Conservation (phyloP, 2,329 filamentous ascomycete species). For the Fusarium neocosmosporiellum region DNA sequence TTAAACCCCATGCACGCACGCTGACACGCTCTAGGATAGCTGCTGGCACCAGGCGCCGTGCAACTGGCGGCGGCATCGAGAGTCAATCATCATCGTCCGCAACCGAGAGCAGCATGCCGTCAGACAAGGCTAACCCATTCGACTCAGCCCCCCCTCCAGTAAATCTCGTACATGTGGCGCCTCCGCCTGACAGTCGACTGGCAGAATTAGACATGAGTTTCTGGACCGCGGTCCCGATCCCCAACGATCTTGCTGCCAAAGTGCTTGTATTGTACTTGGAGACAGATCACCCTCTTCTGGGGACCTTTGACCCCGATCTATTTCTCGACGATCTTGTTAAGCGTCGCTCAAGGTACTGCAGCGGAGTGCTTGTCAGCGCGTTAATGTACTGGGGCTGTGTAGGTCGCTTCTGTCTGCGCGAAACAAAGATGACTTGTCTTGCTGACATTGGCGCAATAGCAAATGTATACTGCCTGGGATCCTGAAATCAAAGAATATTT, state of each 20-base stretch:
- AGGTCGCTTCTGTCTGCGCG: background rate
- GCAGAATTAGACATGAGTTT: slow-evolving; percentile 43
- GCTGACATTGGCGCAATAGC: slow-evolving; percentile 12
- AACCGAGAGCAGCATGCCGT: too few species aligned
- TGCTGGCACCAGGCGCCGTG: too few species aligned
- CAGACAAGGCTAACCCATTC: too few species aligned
- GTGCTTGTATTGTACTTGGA: slow-evolving; percentile 52
- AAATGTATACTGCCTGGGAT: slow-evolving; percentile 21
- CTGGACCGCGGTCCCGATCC: slow-evolving; percentile 50
- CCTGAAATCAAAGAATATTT: background rate
- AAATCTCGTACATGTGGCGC: background rate
- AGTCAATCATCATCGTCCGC: too few species aligned
- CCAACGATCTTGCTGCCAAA: slow-evolving; percentile 45
- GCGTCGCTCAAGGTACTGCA: slow-evolving; percentile 16
- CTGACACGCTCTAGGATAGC: too few species aligned
- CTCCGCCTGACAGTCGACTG: slow-evolving; percentile 43
- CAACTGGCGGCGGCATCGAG: too few species aligned
- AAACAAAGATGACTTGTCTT: too few species aligned
- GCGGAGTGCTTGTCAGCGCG: slow-evolving; percentile 15
- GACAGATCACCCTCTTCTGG: slow-evolving; percentile 54
- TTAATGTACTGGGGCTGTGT: slow-evolving; percentile 33
- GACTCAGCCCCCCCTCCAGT: too few species aligned
- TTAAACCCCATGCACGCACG: too few species aligned
- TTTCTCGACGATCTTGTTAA: slow-evolving; percentile 51
- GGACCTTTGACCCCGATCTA: slow-evolving; percentile 49